These are phyloP conservation scores for Globisporangium solare DNA, from an alignment of 352 stramenopile species.

Conservation along the genomic window DNA sequence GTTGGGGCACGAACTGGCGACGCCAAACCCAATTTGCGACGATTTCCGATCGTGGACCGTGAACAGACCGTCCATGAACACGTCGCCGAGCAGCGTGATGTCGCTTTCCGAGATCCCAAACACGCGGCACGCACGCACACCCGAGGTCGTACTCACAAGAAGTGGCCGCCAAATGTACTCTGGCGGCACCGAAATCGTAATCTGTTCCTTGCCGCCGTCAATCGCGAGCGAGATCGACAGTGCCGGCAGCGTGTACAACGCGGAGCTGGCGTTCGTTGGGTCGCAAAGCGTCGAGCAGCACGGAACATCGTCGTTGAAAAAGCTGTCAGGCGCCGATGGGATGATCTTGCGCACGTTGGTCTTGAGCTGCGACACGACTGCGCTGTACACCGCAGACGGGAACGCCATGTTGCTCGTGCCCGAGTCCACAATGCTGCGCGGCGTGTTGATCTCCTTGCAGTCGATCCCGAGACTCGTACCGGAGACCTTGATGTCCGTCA, in stretches of 20 bases:
- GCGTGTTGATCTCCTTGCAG: slow-evolving; percentile 70
- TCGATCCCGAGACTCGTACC: slow-evolving; percentile 37
- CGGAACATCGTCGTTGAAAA: slow-evolving; percentile 66
- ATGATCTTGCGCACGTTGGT: slow-evolving; percentile 43
- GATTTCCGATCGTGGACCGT: slow-evolving; percentile 72
- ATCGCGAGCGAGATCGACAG: slow-evolving; percentile 62
- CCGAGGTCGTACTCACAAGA: slow-evolving; percentile 36
- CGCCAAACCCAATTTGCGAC: slow-evolving; percentile 48
- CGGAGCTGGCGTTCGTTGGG: slow-evolving; percentile 49
- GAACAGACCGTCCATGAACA: slow-evolving; percentile 85
- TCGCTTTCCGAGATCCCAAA: slow-evolving; percentile 80
- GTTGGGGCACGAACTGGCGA: slow-evolving; percentile 73
- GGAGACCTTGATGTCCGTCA: slow-evolving; percentile 59
- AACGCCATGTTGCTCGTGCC: slow-evolving; percentile 81
- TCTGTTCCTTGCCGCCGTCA: slow-evolving; percentile 41
- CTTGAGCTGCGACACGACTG: slow-evolving; percentile 52
- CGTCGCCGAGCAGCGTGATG: slow-evolving; percentile 70
- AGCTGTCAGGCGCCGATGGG: slow-evolving; percentile 36
- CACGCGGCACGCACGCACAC: slow-evolving; percentile 44
- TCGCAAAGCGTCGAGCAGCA: slow-evolving; percentile 70
- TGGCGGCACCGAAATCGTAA: slow-evolving; percentile 69
- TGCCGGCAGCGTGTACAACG: slow-evolving; percentile 57
- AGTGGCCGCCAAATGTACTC: slow-evolving; percentile 85
- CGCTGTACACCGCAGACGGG: slow-evolving; percentile 56
- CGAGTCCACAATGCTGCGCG: slow-evolving; percentile 69